Evolutionary conservation across 2,329 filamentous ascomycete species (phyloP), one percentile per base, ranked within the genome.

Genomic region (Cordyceps pruinosa): DNA sequence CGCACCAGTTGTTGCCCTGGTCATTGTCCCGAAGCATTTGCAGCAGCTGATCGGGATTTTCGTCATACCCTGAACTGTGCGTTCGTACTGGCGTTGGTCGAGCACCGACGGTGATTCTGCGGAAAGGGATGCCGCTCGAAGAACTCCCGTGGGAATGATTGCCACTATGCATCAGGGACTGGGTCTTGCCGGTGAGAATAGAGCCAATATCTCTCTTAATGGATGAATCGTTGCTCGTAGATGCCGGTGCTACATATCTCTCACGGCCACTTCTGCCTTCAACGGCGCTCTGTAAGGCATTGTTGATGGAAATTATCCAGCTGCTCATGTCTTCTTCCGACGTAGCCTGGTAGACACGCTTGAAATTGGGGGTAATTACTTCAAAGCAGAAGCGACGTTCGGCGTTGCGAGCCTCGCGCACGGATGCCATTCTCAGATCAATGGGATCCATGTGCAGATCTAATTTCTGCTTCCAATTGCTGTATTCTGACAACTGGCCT

Each of bases 381-480:
- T 99, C 94, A 65, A 99, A 99, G 72, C 93, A 97, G 72, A 99
- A 99, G 5, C 94, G 85, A 26, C 94, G 84, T 66, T 99, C 95
- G 1, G 92, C 90, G 70, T 95, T 96, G 25, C 94, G 86, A 41
- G 95, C 93, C 74, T 99, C 94, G 58, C 94, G 85, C 17, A 99
- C 95, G 17, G 94, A 97, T 10, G 94, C 94, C 85, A 97, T 94
- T 35, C 94, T 88, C 46, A 99, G 78, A 70, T 99, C 95, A 62
- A 99, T 97, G 0, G 94, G 94, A 2, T 97, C 94, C 85, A 96
- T 97, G 70, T 99, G 95, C 26, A 97, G 77, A 71, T 99, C 94
- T 25, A 99, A 82, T 70, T 85, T 93, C 70, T 99, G 90, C 73
- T 99, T 99, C 94, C 94, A 99, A 70, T 99, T 97, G 69, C 92